phyloP scores from a whole-genome alignment of 345 rosid genomes.

The Lenwebbia sp. region DNA sequence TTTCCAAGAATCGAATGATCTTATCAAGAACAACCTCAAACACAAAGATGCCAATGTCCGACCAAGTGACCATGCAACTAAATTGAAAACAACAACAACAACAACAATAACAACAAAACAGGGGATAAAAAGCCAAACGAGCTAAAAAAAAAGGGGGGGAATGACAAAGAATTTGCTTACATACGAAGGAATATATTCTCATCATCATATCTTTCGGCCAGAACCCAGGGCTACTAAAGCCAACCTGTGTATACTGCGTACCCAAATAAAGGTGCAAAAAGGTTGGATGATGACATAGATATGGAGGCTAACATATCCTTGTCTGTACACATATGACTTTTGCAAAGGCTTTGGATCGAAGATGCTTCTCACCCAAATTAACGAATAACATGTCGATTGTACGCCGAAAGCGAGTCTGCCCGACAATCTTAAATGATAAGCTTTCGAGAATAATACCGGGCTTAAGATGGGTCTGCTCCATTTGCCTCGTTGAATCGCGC shows the following conservation, averaged over 20 bases:
- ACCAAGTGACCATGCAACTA: background rate
- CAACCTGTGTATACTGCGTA: background rate
- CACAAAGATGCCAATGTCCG: background rate
- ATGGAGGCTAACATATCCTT: background rate
- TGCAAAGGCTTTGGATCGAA: background rate
- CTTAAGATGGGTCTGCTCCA: background rate
- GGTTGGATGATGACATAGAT: background rate
- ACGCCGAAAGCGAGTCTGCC: background rate
- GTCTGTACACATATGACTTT: background rate
- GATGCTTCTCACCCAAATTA: background rate
- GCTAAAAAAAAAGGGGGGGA: background rate
- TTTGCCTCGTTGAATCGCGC: background rate
- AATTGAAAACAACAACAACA: background rate
- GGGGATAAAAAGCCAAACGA: background rate
- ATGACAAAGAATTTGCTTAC: background rate
- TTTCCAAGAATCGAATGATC: background rate
- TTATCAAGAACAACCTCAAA: background rate
- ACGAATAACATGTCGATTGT: background rate
- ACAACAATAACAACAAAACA: background rate
- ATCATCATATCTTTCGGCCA: slow-evolving; percentile 3
- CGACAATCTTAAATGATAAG: background rate
- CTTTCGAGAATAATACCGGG: background rate
- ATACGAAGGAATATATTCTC: background rate
- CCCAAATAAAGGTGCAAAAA: background rate
- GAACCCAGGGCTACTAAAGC: background rate